Evolutionary conservation across 192 early-diverging fungal genomes (phyloP), one percentile per base, ranked within the genome.

Genomic region (Spizellomyces punctatus): DNA sequence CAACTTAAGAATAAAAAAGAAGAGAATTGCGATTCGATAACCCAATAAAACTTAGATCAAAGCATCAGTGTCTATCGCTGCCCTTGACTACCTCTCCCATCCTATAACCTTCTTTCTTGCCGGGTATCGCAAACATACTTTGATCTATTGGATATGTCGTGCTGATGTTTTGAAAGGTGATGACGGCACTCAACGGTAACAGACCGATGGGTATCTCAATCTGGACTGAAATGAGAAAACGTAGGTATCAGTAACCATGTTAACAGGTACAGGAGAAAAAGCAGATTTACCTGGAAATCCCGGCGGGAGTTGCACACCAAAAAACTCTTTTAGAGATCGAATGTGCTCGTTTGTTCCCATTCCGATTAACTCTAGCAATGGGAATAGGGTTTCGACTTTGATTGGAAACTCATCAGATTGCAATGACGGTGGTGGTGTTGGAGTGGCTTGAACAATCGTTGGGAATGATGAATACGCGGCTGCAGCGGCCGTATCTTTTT

Each of bases 171-270:
- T 69, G 62, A 56, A 84, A 81, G n/a, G 69, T 69, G 7, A 82
- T 55, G 7, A 61, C 44, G 8, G 78, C 80, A 36, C 67, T 75
- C 4, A 84, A 54, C 7, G 83, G 83, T 43, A 82, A 63, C 66
- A 84, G 65, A 8, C 78, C 79, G 17, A 84, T 63, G 17, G 83
- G 83, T 41, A 84, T 73, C 60, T 84, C 83, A 10, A 84, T 52
- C 58, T 82, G 79, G 16, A 84, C 79, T 47, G 12, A 36, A 36
- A 36, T 36, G 10, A 5, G 61, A 63, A 41, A 17, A 41, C 10
- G 27, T 36, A 63, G 12, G 59, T 16, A 16, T 16, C 52, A 55
- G 3, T 2, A 55, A 61, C 41, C 1, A 61, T 5, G 1, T 1
- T 12, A 41, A 27, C 59, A 61, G 41, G 2, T 14, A 22, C 16